Conservation (phyloP, 2,329 filamentous ascomycete genomes). For the Trichoderma lentiforme region DNA sequence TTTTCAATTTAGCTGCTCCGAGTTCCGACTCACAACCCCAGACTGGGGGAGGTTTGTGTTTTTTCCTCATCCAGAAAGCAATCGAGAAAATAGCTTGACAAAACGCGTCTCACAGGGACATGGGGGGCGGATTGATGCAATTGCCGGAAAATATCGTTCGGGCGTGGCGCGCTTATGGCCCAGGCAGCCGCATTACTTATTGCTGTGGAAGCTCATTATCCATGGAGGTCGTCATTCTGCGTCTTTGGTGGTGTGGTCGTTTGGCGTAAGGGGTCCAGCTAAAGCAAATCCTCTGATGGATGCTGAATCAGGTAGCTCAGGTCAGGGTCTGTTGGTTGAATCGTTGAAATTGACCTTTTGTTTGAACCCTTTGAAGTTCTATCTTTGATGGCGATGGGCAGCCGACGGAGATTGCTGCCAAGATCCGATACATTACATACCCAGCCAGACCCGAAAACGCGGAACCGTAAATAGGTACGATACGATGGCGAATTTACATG, state of each 20-base stretch:
- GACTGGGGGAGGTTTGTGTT: neutral
- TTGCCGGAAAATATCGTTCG: neutral
- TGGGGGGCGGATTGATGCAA: neutral
- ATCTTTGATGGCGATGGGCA: neutral
- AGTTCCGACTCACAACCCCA: neutral
- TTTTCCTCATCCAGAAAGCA: neutral
- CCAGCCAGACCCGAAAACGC: neutral
- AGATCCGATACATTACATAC: neutral
- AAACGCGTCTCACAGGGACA: neutral
- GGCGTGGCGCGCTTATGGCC: neutral
- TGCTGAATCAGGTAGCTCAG: neutral
- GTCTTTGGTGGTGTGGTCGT: neutral
- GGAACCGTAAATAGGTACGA: neutral
- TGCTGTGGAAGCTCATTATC: neutral
- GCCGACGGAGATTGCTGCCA: neutral
- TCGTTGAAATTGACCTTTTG: neutral
- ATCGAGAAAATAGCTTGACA: neutral
- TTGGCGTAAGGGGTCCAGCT: neutral
- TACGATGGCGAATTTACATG: neutral
- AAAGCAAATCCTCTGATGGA: neutral
- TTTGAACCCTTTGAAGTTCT: no score
- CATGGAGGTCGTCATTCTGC: neutral
- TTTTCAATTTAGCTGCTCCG: neutral
- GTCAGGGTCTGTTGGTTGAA: neutral
- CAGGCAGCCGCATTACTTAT: neutral